A percentile compares a stretch with the other conserved stretches of the same genome.
Evolutionary conservation across 148 eudicot species (phyloP).

Genomic region (Suaeda aralocaspica): DNA sequence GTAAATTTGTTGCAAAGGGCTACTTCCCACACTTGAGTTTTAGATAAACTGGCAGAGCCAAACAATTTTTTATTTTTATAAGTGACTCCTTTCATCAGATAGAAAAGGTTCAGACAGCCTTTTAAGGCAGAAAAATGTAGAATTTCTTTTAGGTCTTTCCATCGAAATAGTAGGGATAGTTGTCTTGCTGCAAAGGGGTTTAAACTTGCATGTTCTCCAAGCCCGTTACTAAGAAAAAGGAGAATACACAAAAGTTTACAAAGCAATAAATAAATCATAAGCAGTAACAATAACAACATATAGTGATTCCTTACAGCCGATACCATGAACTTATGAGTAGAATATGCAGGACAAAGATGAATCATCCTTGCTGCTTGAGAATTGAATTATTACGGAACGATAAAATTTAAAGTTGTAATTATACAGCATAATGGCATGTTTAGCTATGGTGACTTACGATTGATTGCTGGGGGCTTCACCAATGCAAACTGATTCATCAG

Average conservation of each 20-base stretch:
- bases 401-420: background rate
- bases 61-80: background rate
- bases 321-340: background rate
- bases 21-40: background rate
- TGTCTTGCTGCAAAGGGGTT: background rate
- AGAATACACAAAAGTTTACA: no score
- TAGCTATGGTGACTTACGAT: slow-evolving; percentile 52
- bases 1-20: background rate
- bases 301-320: background rate
- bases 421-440: background rate
- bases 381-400: background rate
- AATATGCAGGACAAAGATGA: background rate
- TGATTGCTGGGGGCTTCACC: slow-evolving; percentile 99
- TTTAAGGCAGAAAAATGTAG: background rate
- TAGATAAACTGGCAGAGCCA: background rate
- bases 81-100: background rate
- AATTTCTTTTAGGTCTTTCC: background rate
- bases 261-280: no score
- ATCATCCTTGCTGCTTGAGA: background rate
- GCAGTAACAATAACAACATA: background rate
- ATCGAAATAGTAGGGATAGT: background rate
- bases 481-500: slow-evolving; percentile 95
- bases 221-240: background rate
- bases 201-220: background rate
- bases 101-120: background rate